Base-by-base conservation (phyloP, 106 monocot genomes). In the Apostasia ramifera region DNA sequence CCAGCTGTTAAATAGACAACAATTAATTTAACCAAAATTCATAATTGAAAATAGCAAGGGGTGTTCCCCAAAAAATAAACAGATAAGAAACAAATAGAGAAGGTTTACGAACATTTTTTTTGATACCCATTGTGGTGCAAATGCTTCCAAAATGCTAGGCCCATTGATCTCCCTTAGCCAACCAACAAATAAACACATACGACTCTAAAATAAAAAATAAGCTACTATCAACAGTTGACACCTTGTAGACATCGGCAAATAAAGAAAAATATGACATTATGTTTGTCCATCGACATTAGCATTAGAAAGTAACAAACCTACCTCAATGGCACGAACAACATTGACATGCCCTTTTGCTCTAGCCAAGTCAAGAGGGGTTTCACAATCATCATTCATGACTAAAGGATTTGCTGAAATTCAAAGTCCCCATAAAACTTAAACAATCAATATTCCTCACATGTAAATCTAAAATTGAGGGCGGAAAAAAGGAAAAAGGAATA, bases 321-420 rank as follows among this genome's bases (percentile, higher is more conserved):
- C 97, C 85, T 92, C 97, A 76, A 98, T 98, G 8, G 79, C 71
- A 37, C 92, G 92, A 10, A 98, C 97, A 70, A 98, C 89, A 74
- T 85, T 84, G 6, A 55, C 52, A 70, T 92, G 87, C 9, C 87
- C 83, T 67, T 89, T 98, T 45, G 74, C 74, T 83, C 92, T 89
- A 42, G 97, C 92, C 77, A 92, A 61, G 61, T 98, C 97, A 71
- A 98, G 89, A 13, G 97, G 74, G n/a, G 92, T 98, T 48, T 83
- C 69, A 48, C 87, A 92, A 76, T 87, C 92, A 71, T 87, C 89
- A 74, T 98, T 98, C 82, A 85, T 75, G 65, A 77, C 68, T 11
- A 83, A 81, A 53, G 92, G 87, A 74, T 87, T 90, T 66, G 87
- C 92, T 92, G 81, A 61, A 54, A 70, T 26, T 59, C 15, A 45